Conservation (phyloP, 73 alveolate species). For the Paramecium primaurelia region DNA sequence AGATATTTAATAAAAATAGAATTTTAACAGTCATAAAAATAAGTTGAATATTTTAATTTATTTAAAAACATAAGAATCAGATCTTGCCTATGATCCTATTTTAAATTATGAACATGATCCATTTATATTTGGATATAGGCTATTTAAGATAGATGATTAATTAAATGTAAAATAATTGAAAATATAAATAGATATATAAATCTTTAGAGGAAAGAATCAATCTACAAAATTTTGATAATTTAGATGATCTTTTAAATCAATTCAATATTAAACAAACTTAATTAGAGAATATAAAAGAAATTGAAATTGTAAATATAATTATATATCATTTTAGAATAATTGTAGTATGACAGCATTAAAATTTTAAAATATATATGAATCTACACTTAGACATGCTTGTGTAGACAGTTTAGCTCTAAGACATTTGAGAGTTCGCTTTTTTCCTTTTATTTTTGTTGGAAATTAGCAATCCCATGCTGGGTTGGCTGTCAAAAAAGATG, state of each 20-base stretch:
- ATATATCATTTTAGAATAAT: not conserved
- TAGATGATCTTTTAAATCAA: not conserved
- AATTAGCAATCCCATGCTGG: not conserved
- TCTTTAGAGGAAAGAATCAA: not conserved
- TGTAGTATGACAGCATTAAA: not conserved
- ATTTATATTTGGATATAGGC: not conserved
- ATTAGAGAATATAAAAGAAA: not conserved
- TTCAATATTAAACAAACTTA: not conserved
- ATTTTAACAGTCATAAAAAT: not conserved
- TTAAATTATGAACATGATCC: constrained; percentile 31
- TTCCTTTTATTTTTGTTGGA: not conserved
- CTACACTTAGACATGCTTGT: not conserved
- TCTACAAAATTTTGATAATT: not conserved
- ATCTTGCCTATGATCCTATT: constrained; percentile 1
- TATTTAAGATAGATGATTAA: not conserved
- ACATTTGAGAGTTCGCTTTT: not conserved
- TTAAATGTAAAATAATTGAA: not conserved
- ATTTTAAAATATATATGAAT: not conserved
- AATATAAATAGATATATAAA: not conserved
- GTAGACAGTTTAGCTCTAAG: not conserved
- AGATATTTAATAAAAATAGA: not conserved
- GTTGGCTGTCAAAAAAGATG: not conserved
- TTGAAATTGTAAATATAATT: not conserved
- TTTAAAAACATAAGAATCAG: not conserved
- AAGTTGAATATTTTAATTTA: not conserved